phyloP scores from a whole-genome alignment of 495 filamentous ascomycete species.

The Aspergillus hancockii region DNA sequence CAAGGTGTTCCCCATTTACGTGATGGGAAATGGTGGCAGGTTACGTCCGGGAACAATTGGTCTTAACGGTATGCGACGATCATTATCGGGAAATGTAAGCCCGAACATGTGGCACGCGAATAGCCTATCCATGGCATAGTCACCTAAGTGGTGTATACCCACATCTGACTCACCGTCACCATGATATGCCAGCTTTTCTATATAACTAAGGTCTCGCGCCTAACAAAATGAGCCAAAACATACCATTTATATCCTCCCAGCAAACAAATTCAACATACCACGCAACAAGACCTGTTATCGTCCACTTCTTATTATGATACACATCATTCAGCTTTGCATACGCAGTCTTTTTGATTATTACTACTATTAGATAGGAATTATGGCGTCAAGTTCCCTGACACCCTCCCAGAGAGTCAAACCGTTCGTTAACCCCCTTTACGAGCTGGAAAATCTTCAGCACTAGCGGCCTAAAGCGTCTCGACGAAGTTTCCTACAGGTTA shows the following conservation, averaged over 20 bases:
- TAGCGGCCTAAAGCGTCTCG: not conserved
- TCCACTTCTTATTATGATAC: not conserved
- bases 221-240: not conserved
- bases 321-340: not conserved
- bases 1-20: not conserved
- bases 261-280: not conserved
- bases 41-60: not conserved
- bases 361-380: not conserved
- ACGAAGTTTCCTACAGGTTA: not conserved
- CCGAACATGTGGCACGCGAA: constrained; percentile 14
- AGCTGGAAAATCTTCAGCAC: not conserved
- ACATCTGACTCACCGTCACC: not conserved
- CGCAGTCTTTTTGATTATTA: not conserved
- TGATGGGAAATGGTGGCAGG: not conserved
- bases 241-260: not conserved
- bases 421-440: not conserved
- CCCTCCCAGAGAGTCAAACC: not conserved
- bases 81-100: constrained; percentile 5
- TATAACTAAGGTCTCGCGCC: not conserved
- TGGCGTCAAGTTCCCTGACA: not conserved
- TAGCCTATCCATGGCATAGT: constrained; percentile 7
- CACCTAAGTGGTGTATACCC: not conserved
- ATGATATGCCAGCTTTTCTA: not conserved
- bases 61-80: not conserved
- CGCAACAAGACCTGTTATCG: not conserved